Conservation (phyloP, 768 basidiomycete species). For the Xerocomellus chrysenteron region DNA sequence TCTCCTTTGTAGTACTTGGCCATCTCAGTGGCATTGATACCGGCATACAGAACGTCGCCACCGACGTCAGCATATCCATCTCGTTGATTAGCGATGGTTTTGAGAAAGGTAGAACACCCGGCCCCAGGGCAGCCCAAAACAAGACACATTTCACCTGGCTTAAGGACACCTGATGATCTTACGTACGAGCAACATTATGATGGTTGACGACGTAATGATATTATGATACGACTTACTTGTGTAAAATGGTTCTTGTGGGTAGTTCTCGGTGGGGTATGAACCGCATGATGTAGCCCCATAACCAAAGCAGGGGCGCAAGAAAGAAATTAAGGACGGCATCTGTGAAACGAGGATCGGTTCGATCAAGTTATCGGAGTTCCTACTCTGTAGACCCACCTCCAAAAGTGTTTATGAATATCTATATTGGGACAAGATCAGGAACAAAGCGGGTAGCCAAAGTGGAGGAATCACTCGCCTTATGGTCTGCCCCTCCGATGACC, state of each 20-base stretch:
- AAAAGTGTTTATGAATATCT: constrained; percentile 59
- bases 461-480: constrained; percentile 44
- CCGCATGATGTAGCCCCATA: constrained; percentile 43
- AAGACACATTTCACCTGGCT: constrained; percentile 85
- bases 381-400: constrained; percentile 43
- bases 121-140: constrained; percentile 81
- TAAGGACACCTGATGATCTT: constrained; percentile 66
- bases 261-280: constrained; percentile 38
- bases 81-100: constrained; percentile 76
- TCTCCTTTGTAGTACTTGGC: constrained; percentile 74
- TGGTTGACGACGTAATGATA: neutral
- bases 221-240: constrained; percentile 43
- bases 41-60: constrained; percentile 81
- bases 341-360: constrained; percentile 17
- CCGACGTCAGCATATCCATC: constrained; percentile 59
- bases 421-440: neutral
- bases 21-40: constrained; percentile 76
- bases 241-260: constrained; percentile 53
- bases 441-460: neutral
- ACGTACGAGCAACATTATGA: neutral
- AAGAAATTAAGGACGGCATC: constrained; percentile 56
- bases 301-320: constrained; percentile 47
- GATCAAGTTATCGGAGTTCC: neutral
- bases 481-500: constrained; percentile 52
- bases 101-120: constrained; percentile 86